Conservation (phyloP, 2,329 filamentous ascomycete genomes). For the Diaporthe vexans region DNA sequence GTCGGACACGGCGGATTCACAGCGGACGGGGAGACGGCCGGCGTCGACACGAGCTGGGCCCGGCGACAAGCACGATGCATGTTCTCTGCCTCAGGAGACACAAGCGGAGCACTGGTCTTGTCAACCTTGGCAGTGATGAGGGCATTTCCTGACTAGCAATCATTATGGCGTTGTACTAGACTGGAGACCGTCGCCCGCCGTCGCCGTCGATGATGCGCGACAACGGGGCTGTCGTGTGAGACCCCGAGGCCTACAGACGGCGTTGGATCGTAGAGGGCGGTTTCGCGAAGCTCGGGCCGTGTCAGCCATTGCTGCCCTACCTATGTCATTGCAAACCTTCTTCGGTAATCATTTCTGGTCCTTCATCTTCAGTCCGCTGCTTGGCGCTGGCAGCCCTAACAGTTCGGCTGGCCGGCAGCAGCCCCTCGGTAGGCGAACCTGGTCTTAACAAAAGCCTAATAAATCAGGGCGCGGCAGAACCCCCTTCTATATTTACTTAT, state of each 20-base stretch:
- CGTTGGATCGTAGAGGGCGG: slow-evolving; percentile 6
- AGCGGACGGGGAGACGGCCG: slow-evolving; percentile 21
- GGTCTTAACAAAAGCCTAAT: slow-evolving; percentile 29
- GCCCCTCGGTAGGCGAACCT: slow-evolving; percentile 35
- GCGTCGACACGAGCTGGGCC: slow-evolving; percentile 4
- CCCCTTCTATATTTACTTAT: slow-evolving; percentile 32
- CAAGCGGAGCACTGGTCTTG: slow-evolving; percentile 3
- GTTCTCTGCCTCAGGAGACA: slow-evolving; percentile 24
- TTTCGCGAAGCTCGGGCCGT: slow-evolving; percentile 28
- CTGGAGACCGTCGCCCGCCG: slow-evolving; percentile 18
- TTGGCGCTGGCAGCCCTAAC: slow-evolving; percentile 32
- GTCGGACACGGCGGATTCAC: slow-evolving; percentile 20
- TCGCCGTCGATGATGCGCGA: slow-evolving; percentile 18
- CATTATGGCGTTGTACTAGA: slow-evolving; percentile 19
- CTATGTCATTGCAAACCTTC: slow-evolving; percentile 26
- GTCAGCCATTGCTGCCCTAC: slow-evolving; percentile 31
- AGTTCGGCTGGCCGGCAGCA: slow-evolving; percentile 33
- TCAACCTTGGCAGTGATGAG: slow-evolving; percentile 19
- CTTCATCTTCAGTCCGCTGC: slow-evolving; percentile 27
- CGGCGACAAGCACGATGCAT: slow-evolving; percentile 12
- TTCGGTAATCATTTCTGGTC: slow-evolving; percentile 30
- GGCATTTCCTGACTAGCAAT: slow-evolving; percentile 27
- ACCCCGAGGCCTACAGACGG: neutral
- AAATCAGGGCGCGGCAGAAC: slow-evolving; percentile 17
- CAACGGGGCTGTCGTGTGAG: slow-evolving; percentile 25